A percentile compares a stretch with the other conserved stretches of the same genome.
Evolutionary conservation across 305 asterid genomes (phyloP).

Genomic region (Fraxinus sp.): DNA sequence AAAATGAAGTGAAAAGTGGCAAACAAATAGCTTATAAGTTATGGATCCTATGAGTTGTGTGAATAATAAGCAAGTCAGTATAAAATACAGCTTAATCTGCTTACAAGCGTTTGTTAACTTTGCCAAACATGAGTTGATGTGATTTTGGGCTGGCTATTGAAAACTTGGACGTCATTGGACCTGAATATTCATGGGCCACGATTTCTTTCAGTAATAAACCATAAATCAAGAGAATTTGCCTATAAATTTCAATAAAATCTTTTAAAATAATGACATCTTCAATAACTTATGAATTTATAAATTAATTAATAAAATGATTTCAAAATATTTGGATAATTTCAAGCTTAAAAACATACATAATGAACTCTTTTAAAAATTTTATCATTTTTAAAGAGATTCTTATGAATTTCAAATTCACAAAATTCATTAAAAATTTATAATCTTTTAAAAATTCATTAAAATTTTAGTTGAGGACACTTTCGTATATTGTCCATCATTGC

Average conservation of each 20-base stretch:
- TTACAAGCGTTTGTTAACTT: background rate
- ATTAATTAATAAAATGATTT: background rate
- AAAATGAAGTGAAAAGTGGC: too few species aligned
- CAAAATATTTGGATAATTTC: background rate
- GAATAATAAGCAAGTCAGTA: background rate
- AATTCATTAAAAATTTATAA: background rate
- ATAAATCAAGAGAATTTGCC: background rate
- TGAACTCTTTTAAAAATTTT: background rate
- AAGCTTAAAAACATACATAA: background rate
- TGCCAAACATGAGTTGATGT: background rate
- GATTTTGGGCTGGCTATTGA: background rate
- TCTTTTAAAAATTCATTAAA: background rate
- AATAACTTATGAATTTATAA: background rate
- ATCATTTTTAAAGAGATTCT: background rate
- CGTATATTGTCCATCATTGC: background rate
- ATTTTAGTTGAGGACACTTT: background rate
- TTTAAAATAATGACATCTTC: background rate
- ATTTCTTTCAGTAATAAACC: background rate
- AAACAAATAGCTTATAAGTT: background rate
- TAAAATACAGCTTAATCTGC: background rate
- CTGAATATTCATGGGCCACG: background rate
- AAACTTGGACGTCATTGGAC: background rate
- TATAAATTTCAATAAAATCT: background rate
- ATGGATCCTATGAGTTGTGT: background rate
- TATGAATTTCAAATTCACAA: background rate